These are phyloP conservation scores for Chrysoporthe deuterocubensis DNA, from an alignment of 2,329 filamentous ascomycete species.

Conservation along the genomic window DNA sequence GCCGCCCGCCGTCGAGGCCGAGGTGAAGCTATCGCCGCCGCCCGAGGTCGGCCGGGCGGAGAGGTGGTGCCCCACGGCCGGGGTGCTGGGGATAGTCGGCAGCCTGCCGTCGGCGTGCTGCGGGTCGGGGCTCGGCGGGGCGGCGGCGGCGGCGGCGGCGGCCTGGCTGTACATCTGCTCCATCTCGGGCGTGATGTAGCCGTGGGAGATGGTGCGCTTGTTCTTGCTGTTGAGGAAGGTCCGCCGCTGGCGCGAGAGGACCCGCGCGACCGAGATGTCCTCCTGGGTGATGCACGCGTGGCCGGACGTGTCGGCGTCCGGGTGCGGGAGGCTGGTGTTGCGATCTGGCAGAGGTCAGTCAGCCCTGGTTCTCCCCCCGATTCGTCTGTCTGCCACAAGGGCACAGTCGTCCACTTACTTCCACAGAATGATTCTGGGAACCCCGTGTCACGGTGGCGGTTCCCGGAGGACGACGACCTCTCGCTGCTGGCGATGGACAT, in stretches of 20 bases:
- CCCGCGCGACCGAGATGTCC: conserved; percentile 51
- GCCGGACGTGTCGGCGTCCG: conserved; percentile 61
- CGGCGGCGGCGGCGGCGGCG: conserved; percentile 33
- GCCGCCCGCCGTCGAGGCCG: conserved; percentile 29
- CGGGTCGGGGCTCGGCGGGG: conserved; percentile 11
- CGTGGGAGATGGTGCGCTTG: conserved; percentile 52
- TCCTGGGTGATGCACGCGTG: conserved; percentile 61
- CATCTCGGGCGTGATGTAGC: conserved; percentile 45
- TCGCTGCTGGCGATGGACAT: conserved; percentile 27
- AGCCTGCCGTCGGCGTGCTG: conserved; percentile 22
- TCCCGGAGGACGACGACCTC: conserved; percentile 28
- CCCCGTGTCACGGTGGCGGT: conserved; percentile 48
- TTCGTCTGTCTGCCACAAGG: neutral
- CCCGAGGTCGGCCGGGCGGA: conserved; percentile 37
- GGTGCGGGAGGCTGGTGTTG: conserved; percentile 66
- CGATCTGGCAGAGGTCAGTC: conserved; percentile 40
- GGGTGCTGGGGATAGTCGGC: conserved; percentile 26
- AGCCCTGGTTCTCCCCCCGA: neutral
- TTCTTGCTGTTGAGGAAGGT: conserved; percentile 52
- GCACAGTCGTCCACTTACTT: conserved; percentile 40
- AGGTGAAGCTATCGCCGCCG: conserved; percentile 44
- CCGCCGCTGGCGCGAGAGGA: conserved; percentile 48
- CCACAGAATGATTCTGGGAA: conserved; percentile 56
- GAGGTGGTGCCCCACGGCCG: conserved; percentile 28
- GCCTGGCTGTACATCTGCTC: conserved; percentile 40